phyloP scores from a whole-genome alignment of 805 yeast species.

The Brettanomyces sp. region DNA sequence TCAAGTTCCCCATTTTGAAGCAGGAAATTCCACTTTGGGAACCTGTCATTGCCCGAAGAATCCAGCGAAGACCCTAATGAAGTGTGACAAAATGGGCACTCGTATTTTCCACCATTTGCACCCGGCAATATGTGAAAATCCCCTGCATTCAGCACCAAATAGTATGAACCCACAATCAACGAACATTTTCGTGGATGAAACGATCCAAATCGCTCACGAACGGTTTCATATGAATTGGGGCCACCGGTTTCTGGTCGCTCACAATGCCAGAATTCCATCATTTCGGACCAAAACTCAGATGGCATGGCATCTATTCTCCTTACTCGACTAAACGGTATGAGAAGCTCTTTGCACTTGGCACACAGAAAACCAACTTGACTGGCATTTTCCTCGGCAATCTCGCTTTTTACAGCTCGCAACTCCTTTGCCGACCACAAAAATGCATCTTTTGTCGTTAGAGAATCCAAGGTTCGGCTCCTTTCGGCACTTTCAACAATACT shows the following conservation, averaged over 20 bases:
- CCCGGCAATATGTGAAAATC: slow-evolving; percentile 9
- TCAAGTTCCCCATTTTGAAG: slow-evolving; percentile 15
- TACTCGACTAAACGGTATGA: slow-evolving; percentile 26
- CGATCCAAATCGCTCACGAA: slow-evolving; percentile 27
- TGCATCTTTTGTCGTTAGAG: slow-evolving; percentile 10
- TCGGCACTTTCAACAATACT: neutral
- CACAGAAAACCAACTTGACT: slow-evolving; percentile 9
- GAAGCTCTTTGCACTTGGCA: slow-evolving; percentile 5
- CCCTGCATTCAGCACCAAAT: slow-evolving; percentile 32
- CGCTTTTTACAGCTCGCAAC: slow-evolving; percentile 2
- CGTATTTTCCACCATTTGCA: slow-evolving; percentile 8
- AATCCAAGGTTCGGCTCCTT: neutral
- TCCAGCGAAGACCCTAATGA: no score
- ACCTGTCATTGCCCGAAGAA: slow-evolving; percentile 18
- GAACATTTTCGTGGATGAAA: slow-evolving; percentile 34
- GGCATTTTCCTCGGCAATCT: neutral
- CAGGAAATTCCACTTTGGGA: slow-evolving; percentile 51
- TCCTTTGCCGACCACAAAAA: slow-evolving; percentile 18
- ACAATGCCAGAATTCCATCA: slow-evolving; percentile 98
- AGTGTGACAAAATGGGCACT: no score
- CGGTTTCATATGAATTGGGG: slow-evolving; percentile 2
- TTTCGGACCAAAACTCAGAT: slow-evolving; percentile 85
- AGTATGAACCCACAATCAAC: slow-evolving; percentile 49
- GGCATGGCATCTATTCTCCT: slow-evolving; percentile 58
- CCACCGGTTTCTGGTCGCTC: slow-evolving; percentile 50